Evolutionary conservation across 2,329 filamentous ascomycete species (phyloP).

Genomic region (Dendrostoma leiphaemia): DNA sequence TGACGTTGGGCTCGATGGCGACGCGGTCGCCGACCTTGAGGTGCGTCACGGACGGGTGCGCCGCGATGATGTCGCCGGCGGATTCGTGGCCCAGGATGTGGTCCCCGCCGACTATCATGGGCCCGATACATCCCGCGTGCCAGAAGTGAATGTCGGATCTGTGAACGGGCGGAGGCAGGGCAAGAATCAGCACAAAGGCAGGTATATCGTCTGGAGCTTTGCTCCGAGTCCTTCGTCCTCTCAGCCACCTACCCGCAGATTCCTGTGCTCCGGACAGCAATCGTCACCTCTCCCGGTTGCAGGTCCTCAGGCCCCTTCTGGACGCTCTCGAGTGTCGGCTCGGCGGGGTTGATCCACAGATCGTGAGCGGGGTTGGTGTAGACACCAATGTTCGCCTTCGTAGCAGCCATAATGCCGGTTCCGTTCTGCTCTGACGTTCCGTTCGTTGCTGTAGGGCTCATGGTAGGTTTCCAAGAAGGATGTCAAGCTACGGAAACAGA

Average conservation of each 20-base stretch:
- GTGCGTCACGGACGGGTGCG: slow-evolving; percentile 73
- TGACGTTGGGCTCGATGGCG: slow-evolving; percentile 90
- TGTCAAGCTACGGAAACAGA: not conserved
- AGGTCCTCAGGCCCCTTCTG: slow-evolving; percentile 64
- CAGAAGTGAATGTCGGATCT: slow-evolving; percentile 97
- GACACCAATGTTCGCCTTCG: slow-evolving; percentile 90
- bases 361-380: slow-evolving; percentile 94
- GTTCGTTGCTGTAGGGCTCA: slow-evolving; percentile 8
- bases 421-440: slow-evolving; percentile 22
- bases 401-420: slow-evolving; percentile 34
- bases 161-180: not conserved
- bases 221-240: not conserved
- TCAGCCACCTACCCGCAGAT: slow-evolving; percentile 81
- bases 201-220: not conserved
- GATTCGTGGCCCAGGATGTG: slow-evolving; percentile 96
- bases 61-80: slow-evolving; percentile 77
- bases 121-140: slow-evolving; percentile 91
- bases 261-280: slow-evolving; percentile 89
- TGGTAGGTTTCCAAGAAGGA: not conserved
- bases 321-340: slow-evolving; percentile 74
- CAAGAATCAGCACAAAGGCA: slow-evolving; percentile 5
- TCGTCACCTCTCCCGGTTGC: slow-evolving; percentile 78
- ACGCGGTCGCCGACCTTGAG: slow-evolving; percentile 87
- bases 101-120: slow-evolving; percentile 86
- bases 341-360: slow-evolving; percentile 80